These are phyloP conservation scores for Cladobotryum mycophilum DNA, from an alignment of 2,329 filamentous ascomycete genomes.

Conservation along the genomic window DNA sequence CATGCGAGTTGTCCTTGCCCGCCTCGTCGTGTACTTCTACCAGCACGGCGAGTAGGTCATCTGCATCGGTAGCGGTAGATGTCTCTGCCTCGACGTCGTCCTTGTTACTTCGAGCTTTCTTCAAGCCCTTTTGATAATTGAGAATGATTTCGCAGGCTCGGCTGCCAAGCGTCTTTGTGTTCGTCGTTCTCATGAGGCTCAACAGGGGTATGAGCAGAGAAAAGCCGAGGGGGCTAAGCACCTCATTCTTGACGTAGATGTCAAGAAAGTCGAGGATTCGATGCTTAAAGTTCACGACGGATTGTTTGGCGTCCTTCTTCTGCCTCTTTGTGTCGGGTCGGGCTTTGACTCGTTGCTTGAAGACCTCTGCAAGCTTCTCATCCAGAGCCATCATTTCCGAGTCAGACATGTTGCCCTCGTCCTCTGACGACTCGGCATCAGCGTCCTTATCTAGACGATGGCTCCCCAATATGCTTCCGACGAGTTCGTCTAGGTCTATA, in stretches of 20 bases:
- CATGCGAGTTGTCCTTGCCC: constrained; percentile 56
- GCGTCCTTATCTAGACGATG: constrained; percentile 56
- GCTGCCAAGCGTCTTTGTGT: constrained; percentile 65
- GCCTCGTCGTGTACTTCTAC: constrained; percentile 63
- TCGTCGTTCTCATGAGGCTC: constrained; percentile 68
- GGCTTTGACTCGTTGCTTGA: constrained; percentile 65
- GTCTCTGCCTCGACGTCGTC: constrained; percentile 29
- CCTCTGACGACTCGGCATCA: constrained; percentile 50
- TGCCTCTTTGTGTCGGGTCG: constrained; percentile 69
- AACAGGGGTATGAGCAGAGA: constrained; percentile 69
- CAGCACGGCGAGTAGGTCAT: constrained; percentile 53
- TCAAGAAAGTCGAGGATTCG: constrained; percentile 82
- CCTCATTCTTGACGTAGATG: constrained; percentile 77
- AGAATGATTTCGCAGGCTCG: constrained; percentile 68
- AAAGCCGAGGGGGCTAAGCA: constrained; percentile 60
- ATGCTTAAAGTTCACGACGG: constrained; percentile 90
- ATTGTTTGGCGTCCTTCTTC: constrained; percentile 80
- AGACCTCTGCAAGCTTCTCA: constrained; percentile 74
- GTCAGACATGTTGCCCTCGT: constrained; percentile 83
- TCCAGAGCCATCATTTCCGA: constrained; percentile 92
- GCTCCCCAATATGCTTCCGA: constrained; percentile 72
- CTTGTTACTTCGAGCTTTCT: constrained; percentile 41
- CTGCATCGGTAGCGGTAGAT: constrained; percentile 33
- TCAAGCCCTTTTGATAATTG: constrained; percentile 62
- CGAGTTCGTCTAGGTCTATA: constrained; percentile 60